Evolutionary conservation across 2,329 filamentous ascomycete species (phyloP).

Genomic region (Fusarium chlamydosporum): DNA sequence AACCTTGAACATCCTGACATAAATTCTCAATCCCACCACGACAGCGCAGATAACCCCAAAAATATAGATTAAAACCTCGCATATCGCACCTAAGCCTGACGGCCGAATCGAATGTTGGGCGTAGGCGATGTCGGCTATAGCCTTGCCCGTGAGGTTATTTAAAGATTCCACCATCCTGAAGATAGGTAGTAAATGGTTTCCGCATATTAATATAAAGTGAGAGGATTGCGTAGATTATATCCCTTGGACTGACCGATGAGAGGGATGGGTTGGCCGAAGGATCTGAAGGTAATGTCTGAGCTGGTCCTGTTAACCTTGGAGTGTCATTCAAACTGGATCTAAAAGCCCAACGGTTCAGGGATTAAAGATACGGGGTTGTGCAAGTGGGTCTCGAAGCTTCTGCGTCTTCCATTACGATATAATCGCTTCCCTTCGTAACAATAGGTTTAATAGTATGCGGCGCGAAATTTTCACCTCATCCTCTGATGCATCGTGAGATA

Average conservation of each 20-base stretch:
- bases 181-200: neutral
- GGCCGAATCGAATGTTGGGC: neutral
- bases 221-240: neutral
- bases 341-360: too few species aligned
- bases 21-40: neutral
- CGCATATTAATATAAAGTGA: neutral
- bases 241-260: neutral
- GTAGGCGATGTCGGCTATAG: neutral
- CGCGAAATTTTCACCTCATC: too few species aligned
- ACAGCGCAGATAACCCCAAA: neutral
- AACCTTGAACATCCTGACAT: constrained; percentile 13
- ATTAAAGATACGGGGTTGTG: too few species aligned
- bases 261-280: too few species aligned
- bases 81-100: neutral
- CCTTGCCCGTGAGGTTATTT: neutral
- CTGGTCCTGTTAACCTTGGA: too few species aligned
- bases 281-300: neutral
- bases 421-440: too few species aligned
- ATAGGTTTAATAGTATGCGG: too few species aligned
- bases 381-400: too few species aligned
- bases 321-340: neutral
- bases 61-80: neutral
- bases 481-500: too few species aligned
- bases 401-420: too few species aligned
- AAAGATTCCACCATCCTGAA: neutral